Evolutionary conservation across 106 monocot genomes (phyloP), one percentile per base, ranked within the genome.

Genomic region (Apostasia ramifera): DNA sequence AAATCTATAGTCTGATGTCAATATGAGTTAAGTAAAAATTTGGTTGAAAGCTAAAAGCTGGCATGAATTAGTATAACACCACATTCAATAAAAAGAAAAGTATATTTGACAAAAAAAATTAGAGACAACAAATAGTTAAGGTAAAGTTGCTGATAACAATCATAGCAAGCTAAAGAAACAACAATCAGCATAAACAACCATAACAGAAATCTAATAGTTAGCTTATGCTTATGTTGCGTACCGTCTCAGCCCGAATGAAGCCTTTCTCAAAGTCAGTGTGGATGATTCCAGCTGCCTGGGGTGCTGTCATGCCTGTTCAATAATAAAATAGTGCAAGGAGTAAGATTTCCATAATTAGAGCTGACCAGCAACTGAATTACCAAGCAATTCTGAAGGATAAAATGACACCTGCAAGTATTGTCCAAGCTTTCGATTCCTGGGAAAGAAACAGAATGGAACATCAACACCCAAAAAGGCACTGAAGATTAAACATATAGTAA

Each of bases 401-500:
- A 66, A 73, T 73, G 56, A 8, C 74, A 92, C 92, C 97, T 77
- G 93, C 61, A 72, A 74, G 83, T 80, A 99, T 90, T 41, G 97
- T 98, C 97, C 93, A 99, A 74, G 98, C 98, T 83, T 88, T 99
- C 83, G 93, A 83, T 93, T 99, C 98, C 98, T 99, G 75, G 12
- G 42, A 56, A 70, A 46, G 60, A 66, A 47, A n/a, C 57, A 66
- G 45, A 49, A 69, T 55, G 26, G 1, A 65, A 10, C 11, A 44
- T 47, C 6, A 51, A 67, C 1, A 66, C 40, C 26, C 26, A 26
- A 26, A 26, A 26, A 26, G 26, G 26, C 26, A 26, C 26, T 26
- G 26, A 26, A 26, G 26, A 26, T 26, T 26, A 26, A 26, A 26
- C 26, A 26, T 26, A 26, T 26, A 26, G 26, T 26, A 26, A 26